Evolutionary conservation across 1,284 basidiomycete species (phyloP).

Genomic region (Tilletia setariae): DNA sequence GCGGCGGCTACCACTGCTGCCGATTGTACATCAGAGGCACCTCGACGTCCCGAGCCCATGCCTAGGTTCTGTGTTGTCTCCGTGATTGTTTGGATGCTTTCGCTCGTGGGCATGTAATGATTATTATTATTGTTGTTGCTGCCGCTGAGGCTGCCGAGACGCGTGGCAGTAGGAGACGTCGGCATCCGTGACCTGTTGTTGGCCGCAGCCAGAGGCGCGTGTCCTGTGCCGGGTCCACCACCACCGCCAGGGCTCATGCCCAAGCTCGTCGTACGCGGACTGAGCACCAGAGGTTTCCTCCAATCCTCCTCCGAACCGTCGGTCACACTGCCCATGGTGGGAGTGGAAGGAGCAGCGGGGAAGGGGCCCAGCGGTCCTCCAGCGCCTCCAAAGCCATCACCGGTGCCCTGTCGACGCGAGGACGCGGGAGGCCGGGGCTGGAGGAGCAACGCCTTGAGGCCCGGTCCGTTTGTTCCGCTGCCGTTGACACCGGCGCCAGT

Average conservation of each 20-base stretch:
- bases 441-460: not conserved
- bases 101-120: not conserved
- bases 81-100: not conserved
- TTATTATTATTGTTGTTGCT: not conserved
- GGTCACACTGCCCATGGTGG: not conserved
- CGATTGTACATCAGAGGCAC: not conserved
- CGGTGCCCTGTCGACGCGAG: not conserved
- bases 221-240: not conserved
- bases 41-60: not conserved
- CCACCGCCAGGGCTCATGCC: constrained; percentile 7
- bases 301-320: not conserved
- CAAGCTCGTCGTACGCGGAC: constrained; percentile 11
- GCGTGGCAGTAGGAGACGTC: constrained; percentile 4
- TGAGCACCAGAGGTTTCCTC: not conserved
- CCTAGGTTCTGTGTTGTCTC: not conserved
- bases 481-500: not conserved
- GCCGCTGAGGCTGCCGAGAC: not conserved
- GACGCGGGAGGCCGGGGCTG: too few species aligned
- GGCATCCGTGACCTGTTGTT: not conserved
- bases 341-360: not conserved
- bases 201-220: not conserved
- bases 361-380: not conserved
- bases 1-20: not conserved
- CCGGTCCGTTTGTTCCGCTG: not conserved
- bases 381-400: constrained; percentile 8